These are phyloP conservation scores for Urostyla sp. DNA, from an alignment of 73 alveolate genomes.

Conservation along the genomic window DNA sequence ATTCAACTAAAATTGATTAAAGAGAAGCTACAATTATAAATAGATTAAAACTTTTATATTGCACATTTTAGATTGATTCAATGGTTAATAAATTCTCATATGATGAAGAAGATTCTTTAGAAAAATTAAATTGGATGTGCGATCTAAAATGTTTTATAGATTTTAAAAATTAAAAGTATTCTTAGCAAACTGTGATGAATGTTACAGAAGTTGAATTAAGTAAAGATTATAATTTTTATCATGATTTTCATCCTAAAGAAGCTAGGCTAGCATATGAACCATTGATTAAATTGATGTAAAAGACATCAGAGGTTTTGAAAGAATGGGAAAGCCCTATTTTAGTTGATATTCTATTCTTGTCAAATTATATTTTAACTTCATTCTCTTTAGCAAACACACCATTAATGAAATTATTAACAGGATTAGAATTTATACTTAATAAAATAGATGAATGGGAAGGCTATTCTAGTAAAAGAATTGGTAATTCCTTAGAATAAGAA, in stretches of 20 bases:
- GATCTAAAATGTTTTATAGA: background rate
- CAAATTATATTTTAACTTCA: slow-evolving; percentile 71
- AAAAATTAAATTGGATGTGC: too few species aligned
- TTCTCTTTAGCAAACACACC: slow-evolving; percentile 77
- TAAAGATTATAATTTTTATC: slow-evolving; percentile 81
- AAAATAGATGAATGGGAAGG: slow-evolving; percentile 89
- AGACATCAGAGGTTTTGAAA: slow-evolving; percentile 67
- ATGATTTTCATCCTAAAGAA: slow-evolving; percentile 82
- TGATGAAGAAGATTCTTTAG: too few species aligned
- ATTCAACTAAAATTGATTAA: background rate
- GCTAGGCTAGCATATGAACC: slow-evolving; percentile 82
- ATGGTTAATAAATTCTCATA: too few species aligned
- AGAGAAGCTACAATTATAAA: slow-evolving; percentile 9
- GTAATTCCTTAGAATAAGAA: slow-evolving; percentile 73
- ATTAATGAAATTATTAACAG: slow-evolving; percentile 79
- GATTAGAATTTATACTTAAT: slow-evolving; percentile 76
- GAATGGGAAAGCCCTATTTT: slow-evolving; percentile 84
- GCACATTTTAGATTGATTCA: background rate
- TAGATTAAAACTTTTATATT: background rate
- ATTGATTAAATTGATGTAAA: slow-evolving; percentile 72
- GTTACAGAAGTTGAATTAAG: slow-evolving; percentile 29
- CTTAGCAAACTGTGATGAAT: slow-evolving; percentile 39
- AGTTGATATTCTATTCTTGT: slow-evolving; percentile 70
- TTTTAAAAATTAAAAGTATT: background rate
- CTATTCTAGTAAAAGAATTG: slow-evolving; percentile 78